Evolutionary conservation across 2,329 filamentous ascomycete genomes (phyloP), one percentile per base, ranked within the genome.

Genomic region (Sporothrix phasma): DNA sequence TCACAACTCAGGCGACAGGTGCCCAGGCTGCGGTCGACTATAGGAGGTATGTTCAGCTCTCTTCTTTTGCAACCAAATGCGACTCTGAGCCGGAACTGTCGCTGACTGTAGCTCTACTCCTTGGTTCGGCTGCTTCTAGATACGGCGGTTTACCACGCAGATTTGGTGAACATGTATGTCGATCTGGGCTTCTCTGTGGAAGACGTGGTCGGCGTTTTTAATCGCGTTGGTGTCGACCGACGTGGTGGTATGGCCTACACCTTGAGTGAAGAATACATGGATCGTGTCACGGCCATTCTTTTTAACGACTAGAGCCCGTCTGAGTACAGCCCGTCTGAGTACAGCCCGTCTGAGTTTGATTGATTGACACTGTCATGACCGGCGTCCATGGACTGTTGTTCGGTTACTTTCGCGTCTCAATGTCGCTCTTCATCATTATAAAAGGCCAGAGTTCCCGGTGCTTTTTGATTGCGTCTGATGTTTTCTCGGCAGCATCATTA

Each of bases 101-200:
- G 34, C 37, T 61, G 19, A 65, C 53, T n/a, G n/a, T n/a, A n/a
- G 13, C 24, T 5, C 5, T 11, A 13, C 19, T 24, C 8, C 43
- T 37, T 6, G 24, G 11, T 4, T 19, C 26, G n/a, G n/a, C n/a
- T 17, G 10, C 34, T 6, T 22, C 11, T 19, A 26, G 89, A 67
- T 97, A 96, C 72, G 84, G 88, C 68, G 93, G 94, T 93, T 2
- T 97, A 96, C 76, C 92, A 92, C 76, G 88, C 87, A 71, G 83
- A 88, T 37, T 80, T 97, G 46, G 84, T 97, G 68, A 86, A 94
- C 71, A 84, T 88, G 4, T 97, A 97, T 70, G 85, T 89, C 17
- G 84, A 80, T 70, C 97, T 97, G 93, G 93, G 93, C 11, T 97
- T 97, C 70, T 87, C 91, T 64, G 83, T 96, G 1, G 89, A 92